Base-by-base conservation (phyloP, 306 rosid genomes). In the Citrullus mucosospermus region DNA sequence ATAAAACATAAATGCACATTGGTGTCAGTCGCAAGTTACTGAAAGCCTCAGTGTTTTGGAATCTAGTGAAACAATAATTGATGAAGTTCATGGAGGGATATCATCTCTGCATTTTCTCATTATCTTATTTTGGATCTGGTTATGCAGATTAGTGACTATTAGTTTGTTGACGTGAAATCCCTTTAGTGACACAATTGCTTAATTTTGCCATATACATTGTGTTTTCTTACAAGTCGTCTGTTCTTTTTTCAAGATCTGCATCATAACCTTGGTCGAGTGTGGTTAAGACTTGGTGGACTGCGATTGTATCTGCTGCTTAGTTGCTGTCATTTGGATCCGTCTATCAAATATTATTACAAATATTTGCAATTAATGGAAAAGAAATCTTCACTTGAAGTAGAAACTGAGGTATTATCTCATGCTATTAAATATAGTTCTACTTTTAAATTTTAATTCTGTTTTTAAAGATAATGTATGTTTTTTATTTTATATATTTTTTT, bases 301-400 rank as follows among this genome's bases (percentile, higher is more conserved):
- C 96, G 96, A 75, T 83, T 92, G 74, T 84, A 84, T 71, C 97
- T 95, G 73, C 81, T 95, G 90, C 93, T 91, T 76, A 80, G 91
- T 85, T 84, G 88, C 70, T 86, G 80, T 79, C 93, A 88, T 78
- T 41, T 92, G 69, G 98, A 95, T 89, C 98, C 98, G 56, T 87
- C 89, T 77, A 78, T 87, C 92, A 92, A 95, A 81, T 87, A 92
- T 83, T 72, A 80, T 80, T 88, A 86, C 85, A 89, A 92, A 89
- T 76, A 89, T 82, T 72, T 82, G 55, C 88, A 88, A 75, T 84
- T 89, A 41, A 82, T 83, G 54, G 96, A 88, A 61, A 89, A 81
- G 81, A 89, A 88, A 83, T 83, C 92, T 61, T 86, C 81, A 30
- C 92, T 84, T 85, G 87, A 89, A 78, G 91, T 95, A 78, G 97